phyloP scores from a whole-genome alignment of 192 early-diverging fungal species.

The Podila epigama region DNA sequence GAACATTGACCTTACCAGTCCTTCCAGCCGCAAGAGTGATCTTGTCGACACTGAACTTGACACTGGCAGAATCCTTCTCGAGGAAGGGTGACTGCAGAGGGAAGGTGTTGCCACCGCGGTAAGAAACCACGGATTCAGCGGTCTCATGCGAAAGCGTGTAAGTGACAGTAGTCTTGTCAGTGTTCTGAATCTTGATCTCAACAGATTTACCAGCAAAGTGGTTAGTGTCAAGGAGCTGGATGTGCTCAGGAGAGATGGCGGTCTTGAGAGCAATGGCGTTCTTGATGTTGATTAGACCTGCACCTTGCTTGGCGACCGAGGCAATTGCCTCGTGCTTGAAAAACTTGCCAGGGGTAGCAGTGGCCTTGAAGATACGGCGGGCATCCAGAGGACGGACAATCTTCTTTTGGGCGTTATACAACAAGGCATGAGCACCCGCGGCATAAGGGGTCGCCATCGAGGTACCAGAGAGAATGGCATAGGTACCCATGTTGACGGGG shows the following conservation, averaged over 20 bases:
- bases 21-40: constrained; percentile 39
- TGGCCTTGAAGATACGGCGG: constrained; percentile 39
- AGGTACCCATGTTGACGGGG: constrained; percentile 50
- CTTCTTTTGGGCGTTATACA: constrained; percentile 58
- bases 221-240: constrained; percentile 61
- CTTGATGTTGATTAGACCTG: constrained; percentile 77
- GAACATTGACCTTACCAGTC: constrained; percentile 39
- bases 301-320: constrained; percentile 67
- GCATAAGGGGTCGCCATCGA: constrained; percentile 85
- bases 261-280: constrained; percentile 62
- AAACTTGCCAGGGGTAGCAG: constrained; percentile 13
- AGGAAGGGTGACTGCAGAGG: constrained; percentile 47
- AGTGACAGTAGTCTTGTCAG: constrained; percentile 18
- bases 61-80: constrained; percentile 39
- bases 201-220: constrained; percentile 42
- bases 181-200: constrained; percentile 52
- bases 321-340: background rate
- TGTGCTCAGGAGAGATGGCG: constrained; percentile 58
- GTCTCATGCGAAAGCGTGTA: constrained; percentile 47
- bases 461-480: constrained; percentile 69
- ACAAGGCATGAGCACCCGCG: constrained; percentile 72
- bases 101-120: constrained; percentile 16
- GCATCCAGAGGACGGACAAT: constrained; percentile 42
- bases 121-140: constrained; percentile 47
- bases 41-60: constrained; percentile 27